A percentile compares a stretch with the other conserved stretches of the same genome.
Conservation (phyloP, 495 filamentous ascomycete species). For the Daldinia decipiens region DNA sequence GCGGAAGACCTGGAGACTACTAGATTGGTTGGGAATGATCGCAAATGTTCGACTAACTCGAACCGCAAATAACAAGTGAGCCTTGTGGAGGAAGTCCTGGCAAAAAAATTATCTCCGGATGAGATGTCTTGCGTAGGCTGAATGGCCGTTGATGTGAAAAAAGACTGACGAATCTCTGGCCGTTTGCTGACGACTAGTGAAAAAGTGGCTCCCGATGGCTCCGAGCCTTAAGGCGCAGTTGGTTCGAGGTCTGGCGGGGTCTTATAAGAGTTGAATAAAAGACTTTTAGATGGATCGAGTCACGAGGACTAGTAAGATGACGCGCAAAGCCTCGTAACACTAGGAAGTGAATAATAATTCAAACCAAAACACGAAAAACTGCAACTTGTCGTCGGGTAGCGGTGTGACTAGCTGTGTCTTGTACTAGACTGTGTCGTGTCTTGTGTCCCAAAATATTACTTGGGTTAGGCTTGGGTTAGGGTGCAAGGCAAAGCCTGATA, state of each 20-base stretch:
- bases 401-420: slow-evolving; percentile 37
- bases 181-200: slow-evolving; percentile 34
- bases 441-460: slow-evolving; percentile 35
- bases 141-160: slow-evolving; percentile 27
- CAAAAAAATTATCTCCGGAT: slow-evolving; percentile 28
- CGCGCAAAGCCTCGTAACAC: slow-evolving; percentile 35
- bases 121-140: slow-evolving; percentile 35
- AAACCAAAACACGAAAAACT: slow-evolving; percentile 19
- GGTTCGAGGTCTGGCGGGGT: slow-evolving; percentile 23
- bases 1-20: slow-evolving; percentile 43
- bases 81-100: slow-evolving; percentile 26
- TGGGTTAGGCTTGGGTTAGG: slow-evolving; percentile 8
- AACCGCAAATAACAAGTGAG: slow-evolving; percentile 29
- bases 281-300: slow-evolving; percentile 19
- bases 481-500: slow-evolving; percentile 37
- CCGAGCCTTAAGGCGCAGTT: slow-evolving; percentile 43
- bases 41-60: slow-evolving; percentile 20
- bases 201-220: slow-evolving; percentile 37
- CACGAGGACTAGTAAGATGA: slow-evolving; percentile 33
- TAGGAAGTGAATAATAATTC: slow-evolving; percentile 28
- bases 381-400: slow-evolving; percentile 34
- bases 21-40: slow-evolving; percentile 41
- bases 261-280: slow-evolving; percentile 28
- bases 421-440: slow-evolving; percentile 35
- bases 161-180: slow-evolving; percentile 41